phyloP scores from a whole-genome alignment of 1,284 basidiomycete species.

The Rhizopogon parksii region DNA sequence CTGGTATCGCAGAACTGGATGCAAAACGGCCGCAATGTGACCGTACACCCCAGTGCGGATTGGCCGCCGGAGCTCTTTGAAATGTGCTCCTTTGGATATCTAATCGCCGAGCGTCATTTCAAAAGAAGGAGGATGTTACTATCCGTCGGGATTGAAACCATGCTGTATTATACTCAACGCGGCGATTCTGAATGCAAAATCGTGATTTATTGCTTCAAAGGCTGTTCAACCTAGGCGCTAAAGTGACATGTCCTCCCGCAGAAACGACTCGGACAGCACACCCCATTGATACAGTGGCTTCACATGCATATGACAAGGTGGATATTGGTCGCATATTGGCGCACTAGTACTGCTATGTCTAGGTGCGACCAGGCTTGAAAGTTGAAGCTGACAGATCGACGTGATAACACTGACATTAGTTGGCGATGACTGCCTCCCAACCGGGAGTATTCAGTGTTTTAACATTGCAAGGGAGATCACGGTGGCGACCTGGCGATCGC shows the following conservation, averaged over 20 bases:
- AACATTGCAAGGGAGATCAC: background rate
- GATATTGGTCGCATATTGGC: background rate
- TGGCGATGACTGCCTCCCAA: background rate
- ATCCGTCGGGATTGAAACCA: background rate
- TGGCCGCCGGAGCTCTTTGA: too few relatives aligned
- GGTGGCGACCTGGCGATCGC: background rate
- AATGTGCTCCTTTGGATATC: too few relatives aligned
- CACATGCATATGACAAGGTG: background rate
- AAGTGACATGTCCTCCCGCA: background rate
- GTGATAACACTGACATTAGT: background rate
- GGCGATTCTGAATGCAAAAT: background rate
- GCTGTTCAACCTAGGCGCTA: background rate
- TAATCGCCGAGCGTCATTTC: background rate
- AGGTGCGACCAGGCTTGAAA: background rate
- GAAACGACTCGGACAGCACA: background rate
- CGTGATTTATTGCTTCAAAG: background rate
- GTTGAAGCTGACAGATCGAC: background rate
- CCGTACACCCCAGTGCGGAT: too few relatives aligned
- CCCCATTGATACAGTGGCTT: background rate
- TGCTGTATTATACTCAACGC: background rate
- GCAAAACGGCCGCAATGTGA: too few relatives aligned
- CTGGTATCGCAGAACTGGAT: too few relatives aligned
- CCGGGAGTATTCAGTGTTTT: background rate
- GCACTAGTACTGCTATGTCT: background rate
- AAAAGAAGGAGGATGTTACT: background rate